A percentile compares a stretch with the other conserved stretches of the same genome.
These are phyloP conservation scores for Nematocida sp. DNA, from an alignment of 371 early-diverging fungal genomes.

Conservation along the genomic window DNA sequence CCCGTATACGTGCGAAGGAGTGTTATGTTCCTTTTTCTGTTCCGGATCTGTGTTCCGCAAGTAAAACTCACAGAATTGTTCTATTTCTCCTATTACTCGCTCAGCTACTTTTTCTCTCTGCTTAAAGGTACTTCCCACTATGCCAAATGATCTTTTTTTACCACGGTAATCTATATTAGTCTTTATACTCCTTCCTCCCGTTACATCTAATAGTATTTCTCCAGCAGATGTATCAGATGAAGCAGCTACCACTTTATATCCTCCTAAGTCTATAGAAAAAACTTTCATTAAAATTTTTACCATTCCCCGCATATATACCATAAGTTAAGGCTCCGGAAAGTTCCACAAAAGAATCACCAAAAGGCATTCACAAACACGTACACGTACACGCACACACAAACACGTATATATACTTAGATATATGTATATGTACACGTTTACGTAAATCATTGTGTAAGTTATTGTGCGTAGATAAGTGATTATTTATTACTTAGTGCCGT, in stretches of 20 bases:
- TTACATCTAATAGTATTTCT: constrained; percentile 25
- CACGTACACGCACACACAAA: too few species aligned
- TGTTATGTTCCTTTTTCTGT: constrained; percentile 4
- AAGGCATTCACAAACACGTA: too few species aligned
- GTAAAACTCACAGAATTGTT: neutral
- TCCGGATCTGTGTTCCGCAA: neutral
- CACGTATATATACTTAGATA: too few species aligned
- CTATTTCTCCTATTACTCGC: constrained; percentile 30
- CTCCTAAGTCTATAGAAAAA: constrained; percentile 43
- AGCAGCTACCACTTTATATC: constrained; percentile 41
- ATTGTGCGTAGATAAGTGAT: too few species aligned
- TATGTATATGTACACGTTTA: too few species aligned
- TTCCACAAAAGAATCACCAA: neutral
- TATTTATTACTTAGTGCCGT: too few species aligned
- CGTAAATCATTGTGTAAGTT: too few species aligned
- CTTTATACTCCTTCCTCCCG: constrained; percentile 38
- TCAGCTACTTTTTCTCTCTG: constrained; percentile 47
- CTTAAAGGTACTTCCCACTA: constrained; percentile 17
- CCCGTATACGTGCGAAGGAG: constrained; percentile 13
- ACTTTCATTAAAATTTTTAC: constrained; percentile 51
- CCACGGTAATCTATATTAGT: constrained; percentile 47
- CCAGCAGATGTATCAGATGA: constrained; percentile 49
- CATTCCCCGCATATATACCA: neutral
- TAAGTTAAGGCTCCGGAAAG: neutral
- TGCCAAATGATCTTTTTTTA: constrained; percentile 41